phyloP scores from a whole-genome alignment of 345 rosid genomes.

The Arabidopsis suecica region DNA sequence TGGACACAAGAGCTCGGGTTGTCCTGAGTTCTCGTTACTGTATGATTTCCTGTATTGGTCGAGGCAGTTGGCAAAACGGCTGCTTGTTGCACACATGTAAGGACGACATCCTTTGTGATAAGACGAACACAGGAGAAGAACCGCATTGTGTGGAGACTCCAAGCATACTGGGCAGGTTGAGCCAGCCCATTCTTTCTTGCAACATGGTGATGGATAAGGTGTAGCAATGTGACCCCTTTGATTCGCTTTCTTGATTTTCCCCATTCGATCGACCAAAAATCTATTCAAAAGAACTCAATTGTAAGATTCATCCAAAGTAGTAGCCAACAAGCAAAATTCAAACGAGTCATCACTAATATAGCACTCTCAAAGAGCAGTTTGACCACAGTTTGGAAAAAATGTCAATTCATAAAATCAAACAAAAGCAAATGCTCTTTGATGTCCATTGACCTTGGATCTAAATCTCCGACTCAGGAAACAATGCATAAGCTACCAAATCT shows the following conservation, averaged over 20 bases:
- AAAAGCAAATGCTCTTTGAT: neutral
- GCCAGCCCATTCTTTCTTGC: constrained; percentile 67
- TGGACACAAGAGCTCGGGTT: constrained; percentile 78
- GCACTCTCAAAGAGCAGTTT: neutral
- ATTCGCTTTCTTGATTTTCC: constrained; percentile 54
- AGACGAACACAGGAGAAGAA: constrained; percentile 81
- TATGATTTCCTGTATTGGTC: constrained; percentile 85
- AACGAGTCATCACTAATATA: constrained; percentile 4
- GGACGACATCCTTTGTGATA: constrained; percentile 89
- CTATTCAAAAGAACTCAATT: constrained; percentile 25
- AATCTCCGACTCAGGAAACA: constrained; percentile 6
- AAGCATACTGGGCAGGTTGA: constrained; percentile 75
- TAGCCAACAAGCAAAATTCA: constrained; percentile 31
- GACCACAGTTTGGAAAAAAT: neutral
- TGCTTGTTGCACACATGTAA: constrained; percentile 92
- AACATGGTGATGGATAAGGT: constrained; percentile 49
- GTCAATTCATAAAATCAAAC: neutral
- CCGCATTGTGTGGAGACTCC: constrained; percentile 90
- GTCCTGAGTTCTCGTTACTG: constrained; percentile 55
- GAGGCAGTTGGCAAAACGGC: constrained; percentile 81
- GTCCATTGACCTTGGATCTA: constrained; percentile 19
- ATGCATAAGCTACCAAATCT: constrained; percentile 16
- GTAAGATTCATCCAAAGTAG: constrained; percentile 21
- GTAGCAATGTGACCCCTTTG: constrained; percentile 28
- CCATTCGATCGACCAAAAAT: constrained; percentile 51